Evolutionary conservation across 441 rosid genomes (phyloP).

Genomic region (Geranium incanum): DNA sequence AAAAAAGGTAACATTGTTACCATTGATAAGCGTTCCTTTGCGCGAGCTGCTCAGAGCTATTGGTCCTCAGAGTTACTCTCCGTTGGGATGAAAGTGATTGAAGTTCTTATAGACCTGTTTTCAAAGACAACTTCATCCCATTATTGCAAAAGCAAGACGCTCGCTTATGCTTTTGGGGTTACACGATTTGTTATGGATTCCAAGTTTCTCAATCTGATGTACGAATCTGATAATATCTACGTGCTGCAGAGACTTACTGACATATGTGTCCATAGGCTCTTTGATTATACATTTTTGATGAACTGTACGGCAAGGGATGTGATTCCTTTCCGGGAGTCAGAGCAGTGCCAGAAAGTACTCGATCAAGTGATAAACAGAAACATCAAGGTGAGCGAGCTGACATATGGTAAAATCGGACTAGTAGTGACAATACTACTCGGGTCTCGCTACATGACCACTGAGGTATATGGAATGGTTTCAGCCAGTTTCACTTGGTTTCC

Average conservation of each 20-base stretch:
- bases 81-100: constrained; percentile 12
- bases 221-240: background rate
- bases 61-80: constrained; percentile 15
- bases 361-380: background rate
- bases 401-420: background rate
- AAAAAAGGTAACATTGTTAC: constrained; percentile 6
- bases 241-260: background rate
- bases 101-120: constrained; percentile 1
- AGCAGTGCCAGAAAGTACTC: background rate
- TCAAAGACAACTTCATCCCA: background rate
- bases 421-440: constrained; percentile 1
- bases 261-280: background rate
- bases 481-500: background rate
- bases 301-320: constrained; percentile 8
- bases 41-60: constrained; percentile 11
- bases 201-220: background rate
- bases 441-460: background rate
- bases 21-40: background rate
- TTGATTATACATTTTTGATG: constrained; percentile 2
- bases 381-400: background rate
- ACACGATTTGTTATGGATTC: background rate
- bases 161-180: constrained; percentile 1
- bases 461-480: background rate
- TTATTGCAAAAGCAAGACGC: constrained; percentile 6
- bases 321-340: constrained; percentile 4